These are phyloP conservation scores for Lithospermum erythrorhizon DNA, from an alignment of 257 asterid genomes.

Conservation along the genomic window DNA sequence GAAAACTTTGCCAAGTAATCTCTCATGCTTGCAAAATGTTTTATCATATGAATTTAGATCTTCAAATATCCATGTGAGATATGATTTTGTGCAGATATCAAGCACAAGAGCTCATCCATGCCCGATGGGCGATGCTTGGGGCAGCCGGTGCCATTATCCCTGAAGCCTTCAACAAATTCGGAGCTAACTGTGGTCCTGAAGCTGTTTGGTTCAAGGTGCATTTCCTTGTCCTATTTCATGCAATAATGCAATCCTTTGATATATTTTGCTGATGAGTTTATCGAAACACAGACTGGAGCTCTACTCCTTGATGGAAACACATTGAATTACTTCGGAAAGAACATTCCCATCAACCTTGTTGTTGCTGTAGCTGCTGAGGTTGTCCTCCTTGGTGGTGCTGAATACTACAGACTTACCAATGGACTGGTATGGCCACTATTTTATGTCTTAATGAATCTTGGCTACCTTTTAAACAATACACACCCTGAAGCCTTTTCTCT, in stretches of 20 bases:
- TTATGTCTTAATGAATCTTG: too few species aligned
- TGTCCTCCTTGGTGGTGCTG: conserved; percentile 91
- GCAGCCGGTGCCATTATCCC: conserved; percentile 93
- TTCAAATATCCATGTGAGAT: neutral
- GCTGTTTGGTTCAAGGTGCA: conserved; percentile 97
- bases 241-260: neutral
- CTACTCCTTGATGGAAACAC: conserved; percentile 94
- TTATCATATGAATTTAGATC: neutral
- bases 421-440: conserved; percentile 42
- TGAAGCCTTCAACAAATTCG: conserved; percentile 93
- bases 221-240: neutral
- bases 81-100: conserved; percentile 45
- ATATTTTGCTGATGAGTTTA: neutral
- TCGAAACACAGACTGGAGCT: conserved; percentile 67
- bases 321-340: conserved; percentile 82
- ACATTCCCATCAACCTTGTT: conserved; percentile 83
- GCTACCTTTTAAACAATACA: too few species aligned
- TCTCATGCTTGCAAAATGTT: neutral
- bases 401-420: conserved; percentile 80
- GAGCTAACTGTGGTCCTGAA: conserved; percentile 95
- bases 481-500: too few species aligned
- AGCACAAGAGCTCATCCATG: conserved; percentile 82
- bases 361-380: conserved; percentile 80
- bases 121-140: conserved; percentile 99
- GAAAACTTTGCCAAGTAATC: conserved; percentile 68